Evolutionary conservation across 2,329 filamentous ascomycete genomes (phyloP), one percentile per base, ranked within the genome.

Genomic region (Verticillium zaregamsianum): DNA sequence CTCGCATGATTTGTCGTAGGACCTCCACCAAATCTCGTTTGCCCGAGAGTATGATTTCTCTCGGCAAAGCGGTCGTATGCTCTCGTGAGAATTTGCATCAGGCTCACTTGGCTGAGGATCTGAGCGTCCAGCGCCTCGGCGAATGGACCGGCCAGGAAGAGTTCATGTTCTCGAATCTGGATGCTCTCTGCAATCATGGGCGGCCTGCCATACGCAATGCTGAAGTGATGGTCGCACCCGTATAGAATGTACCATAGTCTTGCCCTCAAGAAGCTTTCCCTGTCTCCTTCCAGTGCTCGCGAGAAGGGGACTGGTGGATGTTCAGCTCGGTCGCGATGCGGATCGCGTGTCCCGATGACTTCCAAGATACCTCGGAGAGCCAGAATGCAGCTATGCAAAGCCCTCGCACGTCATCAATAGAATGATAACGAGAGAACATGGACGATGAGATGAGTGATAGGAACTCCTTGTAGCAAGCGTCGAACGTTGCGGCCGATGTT

Each of bases 351-450:
- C 85, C 85, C 0, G 82, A 85, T 1, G 88, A 74, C 62, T 85
- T 87, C 83, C 85, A 86, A 14, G 81, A 84, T 3, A 86, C 73
- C 15, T 88, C 85, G 3, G 83, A 82, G 2, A 88, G 75, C 84
- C 85, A 88, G 67, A 88, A 88, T 1, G 86, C 84, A 2, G 82
- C 86, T 28, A 88, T 82, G 63, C 83, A 86, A 14, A 88, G 78
- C 1, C 80, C 86, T 6, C 85, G 80, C 35, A 88, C 79, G 63
- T 84, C 82, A 63, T 88, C 85, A 25, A 85, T 72, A 37, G 79
- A 82, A 61, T 86, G 82, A 31, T 84, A 81, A 33, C 83, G 77
- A n/a, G 83, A 81, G 64, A 88, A 82, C 70, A 86, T 84, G 58
- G 83, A 84, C 15, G 74, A 79, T 2, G 82, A 82, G 52, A 87